Evolutionary conservation across 176 grass and related monocot genomes (phyloP), one percentile per base, ranked within the genome.

Genomic region (Triticum turgidum): DNA sequence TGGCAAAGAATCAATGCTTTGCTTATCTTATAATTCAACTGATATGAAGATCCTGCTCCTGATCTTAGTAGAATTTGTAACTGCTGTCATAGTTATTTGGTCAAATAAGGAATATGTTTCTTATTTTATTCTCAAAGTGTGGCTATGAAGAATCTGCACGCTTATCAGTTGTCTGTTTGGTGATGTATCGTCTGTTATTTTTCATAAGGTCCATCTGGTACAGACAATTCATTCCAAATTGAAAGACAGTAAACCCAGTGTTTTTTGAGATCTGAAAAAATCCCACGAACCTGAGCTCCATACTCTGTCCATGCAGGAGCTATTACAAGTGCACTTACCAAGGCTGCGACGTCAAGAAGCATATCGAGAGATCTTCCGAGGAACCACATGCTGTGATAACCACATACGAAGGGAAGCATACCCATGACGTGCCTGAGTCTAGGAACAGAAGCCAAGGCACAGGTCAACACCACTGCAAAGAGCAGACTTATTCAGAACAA

Each of bases 361-460:
- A 94, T 76, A 79, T 92, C 13, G 90, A 94, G 80, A 87, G 90
- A 88, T 87, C 90, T 68, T 59, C 81, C 11, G n/a, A 89, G 75
- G 92, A 92, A 77, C 85, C 90, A 45, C 70, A 79, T 73, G 85
- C 87, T 76, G 92, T 94, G 56, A 90, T 94, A 85, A 94, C 92
- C 69, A 94, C 92, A 83, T 94, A 94, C 34, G 90, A 94, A 62
- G 92, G 92, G 67, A 94, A 89, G 75, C 92, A 94, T 73, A 94
- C 88, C 54, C 90, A 94, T 73, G 90, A 92, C 44, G 77, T 92
- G 20, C 92, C 92, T 66, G 64, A 37, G 73, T 65, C 84, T 41
- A 78, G 84, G 62, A 89, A 82, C 71, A 88, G 84, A 42, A 80
- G 58, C 33, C 87, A 88, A 83, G 78, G 30, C 13, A 63, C 59